Conservation (phyloP, 1,284 basidiomycete genomes). For the Phlebopus sp. region DNA sequence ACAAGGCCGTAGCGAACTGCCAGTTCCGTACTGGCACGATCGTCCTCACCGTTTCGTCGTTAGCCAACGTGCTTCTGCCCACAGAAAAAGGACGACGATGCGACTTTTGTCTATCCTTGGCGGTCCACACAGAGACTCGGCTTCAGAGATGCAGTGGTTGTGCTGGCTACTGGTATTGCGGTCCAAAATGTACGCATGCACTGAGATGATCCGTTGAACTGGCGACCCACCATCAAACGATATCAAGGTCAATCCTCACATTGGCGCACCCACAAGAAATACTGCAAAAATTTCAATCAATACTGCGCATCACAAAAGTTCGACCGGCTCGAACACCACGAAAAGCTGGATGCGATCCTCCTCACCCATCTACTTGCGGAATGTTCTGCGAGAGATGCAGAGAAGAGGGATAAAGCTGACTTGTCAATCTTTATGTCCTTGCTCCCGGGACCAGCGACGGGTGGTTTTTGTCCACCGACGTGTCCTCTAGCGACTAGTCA, state of each 20-base stretch:
- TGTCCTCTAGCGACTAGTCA: slow-evolving; percentile 30
- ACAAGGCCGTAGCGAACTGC: slow-evolving; percentile 44
- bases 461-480: slow-evolving; percentile 26
- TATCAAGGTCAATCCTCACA: slow-evolving; percentile 59
- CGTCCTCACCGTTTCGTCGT: slow-evolving; percentile 44
- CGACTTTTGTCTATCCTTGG: slow-evolving; percentile 52
- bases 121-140: slow-evolving; percentile 14
- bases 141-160: slow-evolving; percentile 60
- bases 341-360: slow-evolving; percentile 58
- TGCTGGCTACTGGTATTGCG: slow-evolving; percentile 70
- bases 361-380: slow-evolving; percentile 59
- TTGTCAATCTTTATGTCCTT: slow-evolving; percentile 47
- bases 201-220: slow-evolving; percentile 6
- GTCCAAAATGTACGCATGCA: slow-evolving; percentile 49
- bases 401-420: slow-evolving; percentile 23
- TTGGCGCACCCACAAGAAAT: slow-evolving; percentile 59
- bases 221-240: slow-evolving; percentile 11
- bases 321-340: slow-evolving; percentile 46
- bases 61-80: slow-evolving; percentile 50
- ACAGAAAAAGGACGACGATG: slow-evolving; percentile 60
- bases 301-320: slow-evolving; percentile 47
- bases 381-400: slow-evolving; percentile 24
- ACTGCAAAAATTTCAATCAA: slow-evolving; percentile 55
- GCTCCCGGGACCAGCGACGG: slow-evolving; percentile 42
- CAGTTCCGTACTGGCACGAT: slow-evolving; percentile 41